Evolutionary conservation across 371 early-diverging fungal species (phyloP).

Genomic region (Mucor ambiguus): DNA sequence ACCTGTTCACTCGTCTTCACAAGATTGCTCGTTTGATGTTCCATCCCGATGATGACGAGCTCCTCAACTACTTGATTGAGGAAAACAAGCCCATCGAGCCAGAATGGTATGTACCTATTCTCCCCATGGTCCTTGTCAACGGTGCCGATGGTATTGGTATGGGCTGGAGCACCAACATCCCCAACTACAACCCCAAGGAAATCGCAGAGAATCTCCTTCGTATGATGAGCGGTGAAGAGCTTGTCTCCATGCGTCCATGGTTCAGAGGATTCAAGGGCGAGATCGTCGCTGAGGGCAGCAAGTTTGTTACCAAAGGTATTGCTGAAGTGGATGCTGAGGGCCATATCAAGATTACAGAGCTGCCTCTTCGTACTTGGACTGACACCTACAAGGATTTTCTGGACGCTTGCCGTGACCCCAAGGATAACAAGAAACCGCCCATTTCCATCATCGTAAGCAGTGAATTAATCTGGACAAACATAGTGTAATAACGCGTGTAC

Average conservation of each 20-base stretch:
- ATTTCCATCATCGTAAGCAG: conserved; percentile 22
- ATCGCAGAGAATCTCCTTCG: conserved; percentile 90
- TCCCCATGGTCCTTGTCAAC: conserved; percentile 98
- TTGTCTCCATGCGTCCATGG: conserved; percentile 92
- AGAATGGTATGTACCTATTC: conserved; percentile 95
- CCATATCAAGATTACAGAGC: conserved; percentile 89
- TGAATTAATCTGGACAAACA: neutral
- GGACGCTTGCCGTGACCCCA: conserved; percentile 58
- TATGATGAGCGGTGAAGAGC: conserved; percentile 79
- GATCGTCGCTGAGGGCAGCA: conserved; percentile 61
- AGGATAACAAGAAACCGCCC: conserved; percentile 38
- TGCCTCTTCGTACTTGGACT: conserved; percentile 97
- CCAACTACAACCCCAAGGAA: conserved; percentile 93
- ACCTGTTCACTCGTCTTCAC: conserved; percentile 90
- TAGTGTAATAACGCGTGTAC: neutral
- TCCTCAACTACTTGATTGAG: conserved; percentile 92
- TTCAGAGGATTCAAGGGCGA: conserved; percentile 94
- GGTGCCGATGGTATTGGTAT: conserved; percentile 99
- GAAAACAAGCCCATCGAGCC: conserved; percentile 98
- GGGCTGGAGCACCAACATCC: conserved; percentile 86
- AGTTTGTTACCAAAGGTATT: conserved; percentile 77
- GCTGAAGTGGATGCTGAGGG: conserved; percentile 75
- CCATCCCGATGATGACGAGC: conserved; percentile 86
- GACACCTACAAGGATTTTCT: conserved; percentile 92
- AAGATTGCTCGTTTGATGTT: conserved; percentile 87